Evolutionary conservation across 2,329 filamentous ascomycete genomes (phyloP).

Genomic region (Aureobasidium vineae): DNA sequence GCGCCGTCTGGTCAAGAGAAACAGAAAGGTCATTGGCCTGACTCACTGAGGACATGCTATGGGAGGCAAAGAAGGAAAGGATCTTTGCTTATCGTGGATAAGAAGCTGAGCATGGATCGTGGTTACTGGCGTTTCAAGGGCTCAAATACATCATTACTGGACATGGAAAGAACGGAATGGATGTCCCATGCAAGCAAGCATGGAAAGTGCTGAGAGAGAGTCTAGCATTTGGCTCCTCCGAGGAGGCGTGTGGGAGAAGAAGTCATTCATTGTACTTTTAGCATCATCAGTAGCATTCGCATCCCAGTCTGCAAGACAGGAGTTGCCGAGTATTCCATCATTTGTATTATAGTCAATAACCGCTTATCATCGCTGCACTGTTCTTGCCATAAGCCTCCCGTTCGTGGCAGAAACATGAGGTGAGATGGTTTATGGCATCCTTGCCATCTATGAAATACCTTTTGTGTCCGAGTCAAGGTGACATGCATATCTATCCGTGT

Average conservation of each 20-base stretch:
- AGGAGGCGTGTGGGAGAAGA: no score
- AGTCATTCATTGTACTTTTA: background rate
- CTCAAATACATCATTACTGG: background rate
- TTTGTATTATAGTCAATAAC: background rate
- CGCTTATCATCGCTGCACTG: background rate
- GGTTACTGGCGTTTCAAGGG: background rate
- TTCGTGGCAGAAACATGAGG: no score
- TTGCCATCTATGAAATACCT: no score
- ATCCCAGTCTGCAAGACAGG: background rate
- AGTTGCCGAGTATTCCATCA: background rate
- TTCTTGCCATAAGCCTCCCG: background rate
- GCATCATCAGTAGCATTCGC: background rate
- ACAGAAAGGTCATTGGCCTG: slow-evolving; percentile 36
- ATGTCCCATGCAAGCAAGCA: background rate
- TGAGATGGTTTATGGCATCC: no score
- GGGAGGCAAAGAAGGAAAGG: background rate
- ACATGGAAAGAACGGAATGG: background rate
- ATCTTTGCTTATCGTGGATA: background rate
- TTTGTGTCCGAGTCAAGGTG: no score
- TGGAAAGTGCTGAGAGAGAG: background rate
- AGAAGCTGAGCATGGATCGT: background rate
- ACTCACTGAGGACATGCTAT: background rate
- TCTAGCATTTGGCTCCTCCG: background rate
- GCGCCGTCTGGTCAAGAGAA: slow-evolving; percentile 40
- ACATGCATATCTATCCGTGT: no score